Evolutionary conservation across 1,139 yeast genomes (phyloP), one percentile per base, ranked within the genome.

Genomic region (Zygosaccharomyces pseudobailii): DNA sequence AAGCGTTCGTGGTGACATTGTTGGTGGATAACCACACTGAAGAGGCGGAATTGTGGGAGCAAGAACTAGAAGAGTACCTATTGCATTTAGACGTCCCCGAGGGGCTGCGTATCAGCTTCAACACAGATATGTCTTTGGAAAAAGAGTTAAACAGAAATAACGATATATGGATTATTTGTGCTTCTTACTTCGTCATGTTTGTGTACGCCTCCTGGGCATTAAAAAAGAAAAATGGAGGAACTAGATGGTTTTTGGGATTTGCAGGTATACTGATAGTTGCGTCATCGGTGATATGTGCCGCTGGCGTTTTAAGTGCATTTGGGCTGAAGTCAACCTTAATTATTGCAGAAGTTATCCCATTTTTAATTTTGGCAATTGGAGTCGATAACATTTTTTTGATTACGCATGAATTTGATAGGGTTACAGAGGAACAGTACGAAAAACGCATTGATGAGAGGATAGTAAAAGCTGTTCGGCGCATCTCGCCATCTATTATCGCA

Each of bases 301-400:
- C 89, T 1, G 97, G 97, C 0, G 57, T 87, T n/a, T 84, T 87
- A 65, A 76, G 95, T 6, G 60, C 79, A 7, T 54, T 85, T 19
- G 95, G 95, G 0, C 68, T 90, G 43, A 87, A 86, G 59, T 87
- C 95, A 0, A 92, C 97, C 0, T 71, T 92, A 34, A 90, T 92
- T 54, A 88, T 92, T 54, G 97, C 97, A 1, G 97, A 92, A 63
- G 97, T 92, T 3, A 92, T 92, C 38, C 97, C 97, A n/a, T 92
- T 92, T 60, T 70, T 92, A 59, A 85, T 92, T 5, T 72, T 92
- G 52, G 98, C 98, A 0, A 83, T 92, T 48, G 98, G 98, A 13
- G 92, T 92, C 24, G 98, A 92, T 67, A 92, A 92, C 62, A 86
- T 92, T 30, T 92, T 90, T 62, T 71, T 92, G 54, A 78, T 92